Evolutionary conservation across 192 early-diverging fungal species (phyloP).

Genomic region (Umbelopsis ramanniana): DNA sequence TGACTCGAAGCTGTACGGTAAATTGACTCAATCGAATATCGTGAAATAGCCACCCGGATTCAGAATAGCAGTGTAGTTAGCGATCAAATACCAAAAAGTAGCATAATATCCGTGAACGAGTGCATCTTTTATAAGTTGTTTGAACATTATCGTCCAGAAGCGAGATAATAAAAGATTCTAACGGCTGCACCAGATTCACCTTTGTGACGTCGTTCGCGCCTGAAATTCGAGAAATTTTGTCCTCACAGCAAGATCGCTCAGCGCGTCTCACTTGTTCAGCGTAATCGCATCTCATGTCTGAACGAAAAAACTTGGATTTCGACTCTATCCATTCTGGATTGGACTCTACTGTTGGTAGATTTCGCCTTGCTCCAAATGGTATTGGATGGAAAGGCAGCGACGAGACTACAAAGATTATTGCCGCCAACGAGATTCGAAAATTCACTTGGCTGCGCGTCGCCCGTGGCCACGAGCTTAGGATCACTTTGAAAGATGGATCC

Average conservation of each 20-base stretch:
- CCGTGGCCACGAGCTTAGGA: slow-evolving; percentile 81
- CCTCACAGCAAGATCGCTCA: not conserved
- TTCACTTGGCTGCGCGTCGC: slow-evolving; percentile 84
- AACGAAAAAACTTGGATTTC: slow-evolving; percentile 52
- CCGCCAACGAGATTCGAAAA: slow-evolving; percentile 70
- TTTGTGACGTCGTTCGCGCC: slow-evolving; percentile 11
- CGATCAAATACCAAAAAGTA: too few relatives aligned
- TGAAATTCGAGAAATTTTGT: slow-evolving; percentile 3
- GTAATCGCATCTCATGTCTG: slow-evolving; percentile 38
- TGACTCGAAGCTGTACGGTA: too few relatives aligned
- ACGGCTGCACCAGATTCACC: not conserved
- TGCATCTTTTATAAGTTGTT: not conserved
- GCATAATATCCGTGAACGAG: too few relatives aligned
- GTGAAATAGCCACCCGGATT: too few relatives aligned
- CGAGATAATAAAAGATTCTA: too few relatives aligned
- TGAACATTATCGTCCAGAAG: not conserved
- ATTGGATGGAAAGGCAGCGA: slow-evolving; percentile 76
- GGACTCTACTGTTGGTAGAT: slow-evolving; percentile 45
- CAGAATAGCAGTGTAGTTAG: too few relatives aligned
- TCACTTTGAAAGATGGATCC: slow-evolving; percentile 73
- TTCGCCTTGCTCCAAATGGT: slow-evolving; percentile 59
- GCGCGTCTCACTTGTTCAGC: not conserved
- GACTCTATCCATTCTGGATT: slow-evolving; percentile 58
- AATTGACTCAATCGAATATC: too few relatives aligned
- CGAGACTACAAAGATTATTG: slow-evolving; percentile 57